Base-by-base conservation (phyloP, 495 filamentous ascomycete genomes). In the Hypoxylon rickii region DNA sequence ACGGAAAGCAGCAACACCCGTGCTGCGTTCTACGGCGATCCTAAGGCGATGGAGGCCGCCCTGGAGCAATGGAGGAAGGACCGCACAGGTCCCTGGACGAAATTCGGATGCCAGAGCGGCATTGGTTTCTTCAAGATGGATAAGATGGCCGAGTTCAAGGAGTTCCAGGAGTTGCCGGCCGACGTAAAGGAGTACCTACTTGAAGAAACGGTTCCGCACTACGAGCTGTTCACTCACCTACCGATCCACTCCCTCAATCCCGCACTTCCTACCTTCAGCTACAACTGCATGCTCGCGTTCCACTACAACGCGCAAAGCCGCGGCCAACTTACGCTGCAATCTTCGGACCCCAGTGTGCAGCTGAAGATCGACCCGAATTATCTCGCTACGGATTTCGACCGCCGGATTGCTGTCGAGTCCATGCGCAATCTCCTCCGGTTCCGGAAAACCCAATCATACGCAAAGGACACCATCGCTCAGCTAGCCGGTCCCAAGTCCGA, bases 281-380 rank as follows among this genome's bases (percentile, higher is more conserved):
- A 71, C 39, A 51, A 36, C 22, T 66, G 37, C 33, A 32, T 68
- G 8, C 63, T 60, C 31, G 55, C 70, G 42, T 67, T 69, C 54
- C 44, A 71, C 46, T 65, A 65, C 51, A 70, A 69, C 45, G 54
- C 56, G 1, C 68, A 70, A 17, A 53, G 44, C 26, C 63, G 61
- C 0, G 86, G 86, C 8, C 70, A 76, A 10, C 77, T 83, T 0
- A 72, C 58, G 0, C 70, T 88, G 21, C 72, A 78, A 19, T 83
- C 82, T 1, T 64, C 77, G 0, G 67, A 87, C 63, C 81, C 83
- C 0, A 48, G 65, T 0, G 79, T 73, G 2, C 75, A 78, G 11
- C 76, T 85, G 0, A 55, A 74, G 1, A 84, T 86, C 55, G 75
- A 87, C 57, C 80, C 83, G 0, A 72, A 72, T n/a, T 83, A 80